These are phyloP conservation scores for Sporisorium scitamineum DNA, from an alignment of 1,284 basidiomycete genomes.

Conservation along the genomic window DNA sequence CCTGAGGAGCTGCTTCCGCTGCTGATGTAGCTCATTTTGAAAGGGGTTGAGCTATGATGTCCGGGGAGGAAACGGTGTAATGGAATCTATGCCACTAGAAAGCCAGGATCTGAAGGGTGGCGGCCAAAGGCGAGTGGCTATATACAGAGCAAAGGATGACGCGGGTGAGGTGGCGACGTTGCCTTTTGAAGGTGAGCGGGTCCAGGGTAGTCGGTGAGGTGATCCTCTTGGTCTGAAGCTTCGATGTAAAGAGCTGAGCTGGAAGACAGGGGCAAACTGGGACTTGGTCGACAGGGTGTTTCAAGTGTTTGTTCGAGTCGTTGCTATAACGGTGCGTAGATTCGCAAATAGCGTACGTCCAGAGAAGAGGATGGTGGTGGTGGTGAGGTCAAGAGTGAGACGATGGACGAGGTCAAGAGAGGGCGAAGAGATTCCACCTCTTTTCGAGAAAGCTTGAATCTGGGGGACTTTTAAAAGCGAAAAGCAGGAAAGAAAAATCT, in stretches of 20 bases:
- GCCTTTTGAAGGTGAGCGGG: background rate
- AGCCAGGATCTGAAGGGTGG: background rate
- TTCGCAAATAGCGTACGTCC: background rate
- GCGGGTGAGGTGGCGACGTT: background rate
- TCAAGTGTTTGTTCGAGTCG: no score
- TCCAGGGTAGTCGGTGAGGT: background rate
- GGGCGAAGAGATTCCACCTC: background rate
- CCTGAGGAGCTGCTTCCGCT: constrained; percentile 35
- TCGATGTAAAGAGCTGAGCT: background rate
- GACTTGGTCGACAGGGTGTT: no score
- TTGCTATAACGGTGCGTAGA: background rate
- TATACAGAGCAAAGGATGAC: background rate
- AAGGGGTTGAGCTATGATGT: background rate
- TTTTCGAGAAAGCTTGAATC: background rate
- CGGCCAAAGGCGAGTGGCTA: no score
- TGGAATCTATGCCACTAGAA: background rate
- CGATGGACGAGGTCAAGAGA: background rate
- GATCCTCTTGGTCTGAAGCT: background rate
- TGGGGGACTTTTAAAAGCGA: background rate
- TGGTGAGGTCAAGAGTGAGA: background rate
- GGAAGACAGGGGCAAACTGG: background rate
- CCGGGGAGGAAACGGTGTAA: background rate
- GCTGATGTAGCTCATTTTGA: constrained; percentile 32
- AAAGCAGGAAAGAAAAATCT: constrained; percentile 1
- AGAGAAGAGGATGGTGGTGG: background rate